Conservation (phyloP, 495 filamentous ascomycete species). For the Penicillium pancosmium region DNA sequence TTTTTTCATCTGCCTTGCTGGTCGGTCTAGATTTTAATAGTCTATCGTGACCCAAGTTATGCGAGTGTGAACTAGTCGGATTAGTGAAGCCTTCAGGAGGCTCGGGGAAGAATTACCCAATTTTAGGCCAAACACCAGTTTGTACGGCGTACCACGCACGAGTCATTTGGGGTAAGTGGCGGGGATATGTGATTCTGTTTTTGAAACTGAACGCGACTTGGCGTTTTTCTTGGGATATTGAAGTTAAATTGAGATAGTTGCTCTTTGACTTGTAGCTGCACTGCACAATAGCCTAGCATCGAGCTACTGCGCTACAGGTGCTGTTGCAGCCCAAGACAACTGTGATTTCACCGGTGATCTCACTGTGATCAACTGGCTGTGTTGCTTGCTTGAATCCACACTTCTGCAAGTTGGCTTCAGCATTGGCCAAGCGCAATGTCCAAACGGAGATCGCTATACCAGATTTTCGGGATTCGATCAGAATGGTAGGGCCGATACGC, state of each 20-base stretch:
- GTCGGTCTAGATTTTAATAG: not conserved
- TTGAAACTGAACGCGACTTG: not conserved
- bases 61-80: not conserved
- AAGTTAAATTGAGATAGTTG: not conserved
- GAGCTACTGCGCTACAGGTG: not conserved
- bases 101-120: not conserved
- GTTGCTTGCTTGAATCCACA: not conserved
- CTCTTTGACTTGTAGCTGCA: not conserved
- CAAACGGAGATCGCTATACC: not conserved
- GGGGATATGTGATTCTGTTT: not conserved
- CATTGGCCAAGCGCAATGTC: slow-evolving; percentile 3
- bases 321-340: not conserved
- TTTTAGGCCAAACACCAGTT: not conserved
- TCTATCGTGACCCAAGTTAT: not conserved
- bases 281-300: not conserved
- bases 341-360: too few species aligned
- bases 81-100: not conserved
- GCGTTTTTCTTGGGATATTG: not conserved
- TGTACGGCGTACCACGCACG: not conserved
- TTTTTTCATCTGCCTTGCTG: not conserved
- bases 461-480: not conserved
- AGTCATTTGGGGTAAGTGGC: not conserved
- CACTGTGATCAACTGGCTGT: not conserved
- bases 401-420: not conserved
- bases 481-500: not conserved